Percentiles rank a stretch among this genome's conserved stretches.
phyloP scores from a whole-genome alignment of 1,139 yeast genomes.

The Hyphopichia burtonii region DNA sequence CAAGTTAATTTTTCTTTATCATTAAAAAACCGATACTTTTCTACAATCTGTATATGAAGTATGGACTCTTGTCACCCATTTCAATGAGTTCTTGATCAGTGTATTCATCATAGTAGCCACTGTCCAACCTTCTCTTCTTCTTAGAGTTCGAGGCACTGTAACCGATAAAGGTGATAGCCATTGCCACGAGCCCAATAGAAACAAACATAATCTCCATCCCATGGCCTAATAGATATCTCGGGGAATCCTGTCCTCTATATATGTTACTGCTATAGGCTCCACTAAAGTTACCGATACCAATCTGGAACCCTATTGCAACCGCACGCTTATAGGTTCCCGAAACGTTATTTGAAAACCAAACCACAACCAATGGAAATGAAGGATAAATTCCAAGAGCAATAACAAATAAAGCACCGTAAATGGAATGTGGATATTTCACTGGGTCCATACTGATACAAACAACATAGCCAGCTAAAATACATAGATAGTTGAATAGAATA shows the following conservation, averaged over 20 bases:
- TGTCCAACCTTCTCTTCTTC: slow-evolving; percentile 13
- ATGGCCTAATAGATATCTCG: slow-evolving; percentile 27
- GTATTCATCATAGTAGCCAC: slow-evolving; percentile 22
- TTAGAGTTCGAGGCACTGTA: slow-evolving; percentile 18
- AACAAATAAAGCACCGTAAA: slow-evolving; percentile 35
- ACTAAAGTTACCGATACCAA: slow-evolving; percentile 39
- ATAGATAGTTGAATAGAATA: slow-evolving; percentile 19
- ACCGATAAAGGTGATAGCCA: slow-evolving; percentile 10
- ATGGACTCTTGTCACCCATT: slow-evolving; percentile 32
- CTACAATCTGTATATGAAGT: slow-evolving; percentile 12
- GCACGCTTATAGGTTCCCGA: slow-evolving; percentile 37
- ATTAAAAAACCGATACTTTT: too few relatives aligned
- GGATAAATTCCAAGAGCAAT: slow-evolving; percentile 33
- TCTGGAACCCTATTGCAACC: slow-evolving; percentile 38
- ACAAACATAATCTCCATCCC: slow-evolving; percentile 20
- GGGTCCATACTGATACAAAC: slow-evolving; percentile 22
- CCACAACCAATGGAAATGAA: slow-evolving; percentile 32
- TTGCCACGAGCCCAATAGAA: slow-evolving; percentile 12
- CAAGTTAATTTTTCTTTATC: too few relatives aligned
- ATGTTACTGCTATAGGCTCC: slow-evolving; percentile 36
- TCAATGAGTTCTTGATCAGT: slow-evolving; percentile 19
- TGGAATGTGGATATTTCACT: slow-evolving; percentile 13
- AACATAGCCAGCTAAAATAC: slow-evolving; percentile 30
- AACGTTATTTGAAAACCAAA: slow-evolving; percentile 38
- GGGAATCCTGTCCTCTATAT: slow-evolving; percentile 27